These are phyloP conservation scores for Lagenaria siceraria DNA, from an alignment of 306 rosid species.

Conservation along the genomic window DNA sequence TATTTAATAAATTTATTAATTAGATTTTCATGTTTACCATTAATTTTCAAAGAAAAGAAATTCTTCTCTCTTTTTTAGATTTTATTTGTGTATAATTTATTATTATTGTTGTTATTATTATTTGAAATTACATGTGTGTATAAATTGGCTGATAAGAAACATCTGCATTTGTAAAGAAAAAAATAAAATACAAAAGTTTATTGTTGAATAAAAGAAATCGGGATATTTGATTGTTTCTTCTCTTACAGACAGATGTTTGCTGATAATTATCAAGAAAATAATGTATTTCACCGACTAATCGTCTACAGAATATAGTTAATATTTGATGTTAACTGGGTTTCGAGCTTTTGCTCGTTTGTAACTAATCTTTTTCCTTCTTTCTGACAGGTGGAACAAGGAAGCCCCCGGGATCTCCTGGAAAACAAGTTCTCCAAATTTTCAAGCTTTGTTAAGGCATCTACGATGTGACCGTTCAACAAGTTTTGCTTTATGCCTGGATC, in stretches of 20 bases:
- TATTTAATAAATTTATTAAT: too few relatives aligned
- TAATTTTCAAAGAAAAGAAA: too few relatives aligned
- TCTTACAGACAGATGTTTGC: not conserved
- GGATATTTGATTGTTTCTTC: not conserved
- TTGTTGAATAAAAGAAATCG: too few relatives aligned
- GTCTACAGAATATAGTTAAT: not conserved
- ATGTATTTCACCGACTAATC: not conserved
- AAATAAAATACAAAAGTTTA: too few relatives aligned
- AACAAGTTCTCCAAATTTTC: conserved; percentile 49
- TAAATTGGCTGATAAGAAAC: too few relatives aligned
- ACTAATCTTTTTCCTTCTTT: not conserved
- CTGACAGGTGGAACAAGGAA: conserved; percentile 42
- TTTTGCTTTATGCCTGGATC: not conserved
- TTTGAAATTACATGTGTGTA: too few relatives aligned
- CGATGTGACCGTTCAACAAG: conserved; percentile 28
- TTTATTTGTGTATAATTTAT: too few relatives aligned
- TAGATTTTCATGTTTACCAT: too few relatives aligned
- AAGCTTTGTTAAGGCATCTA: conserved; percentile 65
- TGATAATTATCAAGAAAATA: not conserved
- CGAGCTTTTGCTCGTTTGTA: not conserved
- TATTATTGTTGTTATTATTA: too few relatives aligned
- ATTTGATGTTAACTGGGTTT: not conserved
- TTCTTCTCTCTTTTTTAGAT: too few relatives aligned
- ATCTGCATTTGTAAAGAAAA: too few relatives aligned
- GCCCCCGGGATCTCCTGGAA: conserved; percentile 51